A percentile compares a stretch with the other conserved stretches of the same genome.
Conservation (phyloP, 2,329 filamentous ascomycete species). For the Colletotrichum tabaci region DNA sequence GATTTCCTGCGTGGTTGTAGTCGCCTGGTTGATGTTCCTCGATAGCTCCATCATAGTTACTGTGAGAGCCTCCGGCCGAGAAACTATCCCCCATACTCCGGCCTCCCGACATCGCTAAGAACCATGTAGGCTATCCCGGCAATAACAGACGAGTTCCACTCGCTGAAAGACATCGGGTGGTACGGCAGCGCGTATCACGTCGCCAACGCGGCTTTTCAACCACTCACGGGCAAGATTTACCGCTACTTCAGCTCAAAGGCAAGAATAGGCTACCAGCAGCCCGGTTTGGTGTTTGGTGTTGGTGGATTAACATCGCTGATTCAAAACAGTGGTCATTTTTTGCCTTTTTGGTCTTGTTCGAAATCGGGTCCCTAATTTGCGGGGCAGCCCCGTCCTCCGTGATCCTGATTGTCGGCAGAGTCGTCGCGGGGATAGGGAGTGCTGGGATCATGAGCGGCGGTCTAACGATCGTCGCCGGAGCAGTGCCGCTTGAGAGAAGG, state of each 20-base stretch:
- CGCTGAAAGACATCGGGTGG: conserved; percentile 61
- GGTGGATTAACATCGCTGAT: conserved; percentile 46
- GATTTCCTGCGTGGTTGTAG: conserved; percentile 41
- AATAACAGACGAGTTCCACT: conserved; percentile 54
- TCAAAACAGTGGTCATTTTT: conserved; percentile 50
- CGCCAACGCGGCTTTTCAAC: conserved; percentile 48
- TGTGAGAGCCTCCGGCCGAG: conserved; percentile 44
- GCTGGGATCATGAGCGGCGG: conserved; percentile 59
- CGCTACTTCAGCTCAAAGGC: conserved; percentile 56
- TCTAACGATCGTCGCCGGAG: conserved; percentile 52
- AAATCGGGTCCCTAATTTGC: conserved; percentile 63
- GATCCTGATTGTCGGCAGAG: conserved; percentile 65
- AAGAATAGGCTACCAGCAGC: conserved; percentile 36
- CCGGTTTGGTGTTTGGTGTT: not conserved
- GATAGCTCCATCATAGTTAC: conserved; percentile 56
- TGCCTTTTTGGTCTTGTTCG: conserved; percentile 50
- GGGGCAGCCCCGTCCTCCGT: conserved; percentile 59
- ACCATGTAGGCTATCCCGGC: conserved; percentile 51
- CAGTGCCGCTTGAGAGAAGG: conserved; percentile 49
- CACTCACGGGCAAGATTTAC: conserved; percentile 49
- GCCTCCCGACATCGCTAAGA: not conserved
- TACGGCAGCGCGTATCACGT: conserved; percentile 58
- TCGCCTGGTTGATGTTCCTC: conserved; percentile 46
- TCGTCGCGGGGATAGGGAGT: conserved; percentile 62
- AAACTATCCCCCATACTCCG: no score